phyloP scores from a whole-genome alignment of 305 asterid genomes.

The Fraxinus baroniana region DNA sequence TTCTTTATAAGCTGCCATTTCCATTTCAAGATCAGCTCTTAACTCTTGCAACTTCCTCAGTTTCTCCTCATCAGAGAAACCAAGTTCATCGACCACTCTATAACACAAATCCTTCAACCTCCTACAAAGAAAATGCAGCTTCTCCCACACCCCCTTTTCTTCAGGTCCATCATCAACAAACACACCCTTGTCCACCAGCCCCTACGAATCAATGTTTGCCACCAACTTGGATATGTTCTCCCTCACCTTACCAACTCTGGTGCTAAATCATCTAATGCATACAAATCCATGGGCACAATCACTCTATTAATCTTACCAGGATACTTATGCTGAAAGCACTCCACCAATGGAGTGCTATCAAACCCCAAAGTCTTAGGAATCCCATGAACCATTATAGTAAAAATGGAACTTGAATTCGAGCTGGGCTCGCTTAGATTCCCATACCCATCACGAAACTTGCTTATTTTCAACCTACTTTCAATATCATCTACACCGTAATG shows the following conservation, averaged over 20 bases:
- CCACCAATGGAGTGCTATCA: constrained; percentile 70
- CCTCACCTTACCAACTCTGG: constrained; percentile 85
- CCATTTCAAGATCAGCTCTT: constrained; percentile 97
- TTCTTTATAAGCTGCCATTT: constrained; percentile 98
- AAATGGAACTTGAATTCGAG: constrained; percentile 69
- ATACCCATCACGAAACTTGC: constrained; percentile 75
- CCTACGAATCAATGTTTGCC: constrained; percentile 65
- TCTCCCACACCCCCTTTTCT: constrained; percentile 43
- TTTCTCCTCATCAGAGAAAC: constrained; percentile 87
- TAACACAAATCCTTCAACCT: constrained; percentile 65
- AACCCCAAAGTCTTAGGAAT: constrained; percentile 82
- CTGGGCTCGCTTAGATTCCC: constrained; percentile 79
- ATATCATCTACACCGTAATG: constrained; percentile 70
- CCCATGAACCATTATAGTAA: constrained; percentile 87
- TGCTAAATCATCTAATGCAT: constrained; percentile 91
- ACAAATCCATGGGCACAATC: constrained; percentile 94
- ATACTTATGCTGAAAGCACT: constrained; percentile 79
- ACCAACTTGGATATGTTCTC: constrained; percentile 74
- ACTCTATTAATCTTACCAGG: constrained; percentile 83
- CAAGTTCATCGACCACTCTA: constrained; percentile 57
- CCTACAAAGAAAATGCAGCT: constrained; percentile 42
- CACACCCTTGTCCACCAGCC: constrained; percentile 50
- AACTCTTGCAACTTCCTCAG: constrained; percentile 86
- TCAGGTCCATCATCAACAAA: constrained; percentile 34
- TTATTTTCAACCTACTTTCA: constrained; percentile 65